Evolutionary conservation across 1,139 yeast genomes (phyloP), one percentile per base, ranked within the genome.

Genomic region (Taphrina betulina): DNA sequence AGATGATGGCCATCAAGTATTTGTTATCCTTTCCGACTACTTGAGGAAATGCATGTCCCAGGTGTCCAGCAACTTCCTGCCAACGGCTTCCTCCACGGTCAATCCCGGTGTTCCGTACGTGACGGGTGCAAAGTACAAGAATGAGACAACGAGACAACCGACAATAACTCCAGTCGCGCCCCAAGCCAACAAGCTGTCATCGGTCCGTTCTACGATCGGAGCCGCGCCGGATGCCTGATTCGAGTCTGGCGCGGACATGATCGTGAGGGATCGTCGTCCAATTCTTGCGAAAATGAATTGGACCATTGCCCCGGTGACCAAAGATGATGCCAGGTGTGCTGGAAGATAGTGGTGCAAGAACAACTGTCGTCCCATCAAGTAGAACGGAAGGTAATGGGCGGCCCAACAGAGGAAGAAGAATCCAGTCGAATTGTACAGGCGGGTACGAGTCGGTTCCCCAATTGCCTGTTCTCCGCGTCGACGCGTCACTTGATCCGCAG

Each of bases 321-420:
- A 71, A 0, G 95, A 90, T 5, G 95, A 95, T 62, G 88, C 78
- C 67, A 92, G 75, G 69, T 94, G 98, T 0, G 98, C 98, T 35
- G 99, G 98, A 64, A 92, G 74, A 69, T 92, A 92, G 71, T 92
- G 98, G 69, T 92, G 98, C 69, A 89, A 77, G 73, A 90, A 89
- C 69, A 86, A 85, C 72, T 90, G 96, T 74, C 97, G 85, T 60
- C 80, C 79, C 97, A 89, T 89, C 66, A 89, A 75, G 73, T 79
- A 90, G 76, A 90, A 89, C 61, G 96, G 96, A 68, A 87, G 80
- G 69, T 86, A 89, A 71, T 89, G 97, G 35, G 89, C 79, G 36
- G 81, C 75, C 92, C 96, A 92, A 12, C 95, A 96, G 60, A 82
- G 68, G 67, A 87, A 84, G 66, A 92, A 80, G 74, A 88, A 94